These are phyloP conservation scores for Phyllosticta capitalensis DNA, from an alignment of 2,329 filamentous ascomycete species.

Conservation along the genomic window DNA sequence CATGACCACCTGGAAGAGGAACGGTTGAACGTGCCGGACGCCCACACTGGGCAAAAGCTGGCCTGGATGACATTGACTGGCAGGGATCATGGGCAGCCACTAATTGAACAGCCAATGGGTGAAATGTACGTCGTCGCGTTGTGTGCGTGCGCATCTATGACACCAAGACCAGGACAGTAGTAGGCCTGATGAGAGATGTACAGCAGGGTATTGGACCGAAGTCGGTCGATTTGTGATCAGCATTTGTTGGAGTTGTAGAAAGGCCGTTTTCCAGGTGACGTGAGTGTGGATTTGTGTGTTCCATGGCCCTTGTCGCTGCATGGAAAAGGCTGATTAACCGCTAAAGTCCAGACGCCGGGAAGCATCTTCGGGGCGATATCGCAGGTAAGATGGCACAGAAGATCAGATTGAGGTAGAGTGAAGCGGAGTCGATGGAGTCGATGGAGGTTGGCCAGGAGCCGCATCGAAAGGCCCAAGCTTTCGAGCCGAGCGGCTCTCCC, in stretches of 20 bases:
- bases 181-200: neutral
- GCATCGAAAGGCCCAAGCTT: neutral
- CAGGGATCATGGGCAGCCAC: neutral
- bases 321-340: neutral
- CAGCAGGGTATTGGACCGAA: neutral
- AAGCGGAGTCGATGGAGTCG: neutral
- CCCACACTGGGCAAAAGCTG: neutral
- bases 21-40: neutral
- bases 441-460: neutral
- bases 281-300: neutral
- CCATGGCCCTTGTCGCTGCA: neutral
- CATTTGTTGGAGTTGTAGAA: neutral
- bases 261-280: neutral
- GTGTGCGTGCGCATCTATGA: neutral
- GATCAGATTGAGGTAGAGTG: neutral
- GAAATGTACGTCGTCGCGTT: neutral
- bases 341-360: neutral
- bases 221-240: neutral
- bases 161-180: neutral
- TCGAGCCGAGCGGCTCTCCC: neutral
- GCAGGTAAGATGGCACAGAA: neutral
- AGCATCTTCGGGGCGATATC: neutral
- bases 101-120: neutral
- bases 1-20: conserved; percentile 3
- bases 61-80: neutral